phyloP scores from a whole-genome alignment of 495 filamentous ascomycete genomes.

The Friedmanniomyces simplex region DNA sequence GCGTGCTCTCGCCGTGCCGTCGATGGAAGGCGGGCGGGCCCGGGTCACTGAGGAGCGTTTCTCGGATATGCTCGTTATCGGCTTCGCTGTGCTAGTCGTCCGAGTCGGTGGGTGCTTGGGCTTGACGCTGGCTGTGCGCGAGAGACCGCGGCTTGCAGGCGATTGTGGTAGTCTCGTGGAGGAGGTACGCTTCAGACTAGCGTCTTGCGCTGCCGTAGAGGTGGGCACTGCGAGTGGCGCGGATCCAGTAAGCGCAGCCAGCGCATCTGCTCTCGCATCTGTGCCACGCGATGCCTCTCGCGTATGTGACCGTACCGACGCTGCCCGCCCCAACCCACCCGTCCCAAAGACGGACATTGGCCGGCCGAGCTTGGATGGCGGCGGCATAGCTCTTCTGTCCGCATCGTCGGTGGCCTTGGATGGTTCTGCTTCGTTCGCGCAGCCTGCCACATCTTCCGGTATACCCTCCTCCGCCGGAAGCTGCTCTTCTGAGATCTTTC shows the following conservation, averaged over 20 bases:
- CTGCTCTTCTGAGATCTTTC: conserved; percentile 4
- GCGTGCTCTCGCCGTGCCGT: not conserved
- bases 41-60: conserved; percentile 3
- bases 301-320: not conserved
- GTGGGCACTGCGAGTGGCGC: not conserved
- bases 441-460: not conserved
- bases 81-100: not conserved
- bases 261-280: conserved; percentile 13
- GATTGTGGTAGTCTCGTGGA: conserved; percentile 16
- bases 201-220: not conserved
- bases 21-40: conserved; percentile 5
- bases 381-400: conserved; percentile 16
- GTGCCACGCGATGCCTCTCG: not conserved
- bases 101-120: conserved; percentile 1
- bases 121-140: conserved; percentile 9
- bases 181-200: conserved; percentile 7
- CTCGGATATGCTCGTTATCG: conserved; percentile 1
- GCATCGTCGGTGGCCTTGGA: conserved; percentile 5
- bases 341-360: conserved; percentile 8
- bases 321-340: not conserved
- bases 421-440: not conserved
- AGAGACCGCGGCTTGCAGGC: conserved; percentile 1
- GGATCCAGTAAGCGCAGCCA: conserved; percentile 11
- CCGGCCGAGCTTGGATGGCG: conserved; percentile 8
- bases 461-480: conserved; percentile 6